These are phyloP conservation scores for Torulaspora gathmanii DNA, from an alignment of 805 yeast genomes.

Conservation along the genomic window DNA sequence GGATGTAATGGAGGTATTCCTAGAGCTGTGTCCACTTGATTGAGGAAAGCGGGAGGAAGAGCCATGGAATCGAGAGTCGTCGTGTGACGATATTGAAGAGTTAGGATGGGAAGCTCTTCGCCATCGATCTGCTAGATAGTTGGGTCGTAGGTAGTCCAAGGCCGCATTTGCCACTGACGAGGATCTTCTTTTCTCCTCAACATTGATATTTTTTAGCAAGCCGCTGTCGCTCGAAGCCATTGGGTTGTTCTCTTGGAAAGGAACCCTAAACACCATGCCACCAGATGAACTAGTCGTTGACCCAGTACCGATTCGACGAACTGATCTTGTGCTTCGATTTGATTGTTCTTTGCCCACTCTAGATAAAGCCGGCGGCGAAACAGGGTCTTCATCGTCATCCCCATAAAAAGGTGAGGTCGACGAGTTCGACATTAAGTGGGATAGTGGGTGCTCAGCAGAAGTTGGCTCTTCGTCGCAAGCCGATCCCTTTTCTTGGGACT, in stretches of 20 bases:
- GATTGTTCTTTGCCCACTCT: constrained; percentile 1
- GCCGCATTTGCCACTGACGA: constrained; percentile 18
- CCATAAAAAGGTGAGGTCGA: constrained; percentile 8
- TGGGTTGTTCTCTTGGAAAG: constrained; percentile 52
- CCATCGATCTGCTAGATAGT: constrained; percentile 5
- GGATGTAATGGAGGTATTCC: constrained; percentile 38
- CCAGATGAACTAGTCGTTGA: constrained; percentile 32
- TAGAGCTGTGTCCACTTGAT: constrained; percentile 14
- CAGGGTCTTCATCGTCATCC: constrained; percentile 19
- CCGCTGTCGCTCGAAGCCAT: constrained; percentile 16
- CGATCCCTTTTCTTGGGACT: neutral
- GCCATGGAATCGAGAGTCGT: constrained; percentile 5
- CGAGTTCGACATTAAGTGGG: constrained; percentile 3
- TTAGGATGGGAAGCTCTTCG: constrained; percentile 30
- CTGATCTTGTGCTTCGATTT: constrained; percentile 6
- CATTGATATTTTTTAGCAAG: constrained; percentile 9
- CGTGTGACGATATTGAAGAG: constrained; percentile 6
- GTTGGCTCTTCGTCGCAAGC: neutral
- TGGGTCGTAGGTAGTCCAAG: constrained; percentile 12
- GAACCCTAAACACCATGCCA: constrained; percentile 52
- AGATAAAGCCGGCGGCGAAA: constrained; percentile 14
- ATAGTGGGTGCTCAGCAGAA: constrained; percentile 1
- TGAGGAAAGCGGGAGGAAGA: constrained; percentile 7
- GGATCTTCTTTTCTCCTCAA: constrained; percentile 21
- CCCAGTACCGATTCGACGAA: constrained; percentile 14